Conservation (phyloP, 2,329 filamentous ascomycete species). For the Penicillium vulpinum region DNA sequence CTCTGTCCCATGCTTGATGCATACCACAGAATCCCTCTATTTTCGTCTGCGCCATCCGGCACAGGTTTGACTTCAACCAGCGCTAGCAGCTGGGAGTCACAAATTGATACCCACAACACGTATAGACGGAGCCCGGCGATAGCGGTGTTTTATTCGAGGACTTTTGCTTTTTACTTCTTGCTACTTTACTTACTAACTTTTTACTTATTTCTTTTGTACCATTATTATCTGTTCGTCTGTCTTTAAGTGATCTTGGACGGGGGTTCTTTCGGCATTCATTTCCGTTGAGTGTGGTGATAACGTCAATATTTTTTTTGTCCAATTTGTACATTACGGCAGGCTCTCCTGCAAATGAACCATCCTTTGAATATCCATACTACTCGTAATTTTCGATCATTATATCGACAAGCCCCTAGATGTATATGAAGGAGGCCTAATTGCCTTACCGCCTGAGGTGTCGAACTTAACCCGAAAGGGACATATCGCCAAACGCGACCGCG, state of each 20-base stretch:
- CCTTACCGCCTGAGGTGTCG: constrained; percentile 22
- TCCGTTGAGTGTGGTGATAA: background rate
- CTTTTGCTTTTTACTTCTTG: constrained; percentile 9
- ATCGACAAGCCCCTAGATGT: background rate
- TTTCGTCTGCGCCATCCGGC: background rate
- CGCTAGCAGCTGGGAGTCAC: constrained; percentile 20
- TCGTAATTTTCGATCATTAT: background rate
- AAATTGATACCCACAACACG: constrained; percentile 37
- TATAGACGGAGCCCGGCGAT: constrained; percentile 37
- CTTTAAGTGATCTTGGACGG: background rate
- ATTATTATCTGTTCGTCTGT: constrained; percentile 8
- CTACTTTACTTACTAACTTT: background rate
- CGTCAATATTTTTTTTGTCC: background rate
- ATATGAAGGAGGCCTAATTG: background rate
- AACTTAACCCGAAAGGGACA: constrained; percentile 28
- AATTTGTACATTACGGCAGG: constrained; percentile 3
- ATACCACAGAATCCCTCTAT: background rate
- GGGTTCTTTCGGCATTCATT: background rate
- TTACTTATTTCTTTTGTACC: constrained; percentile 11
- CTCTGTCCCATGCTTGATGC: background rate
- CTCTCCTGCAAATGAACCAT: constrained; percentile 3
- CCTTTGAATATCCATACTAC: background rate
- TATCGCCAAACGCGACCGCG: constrained; percentile 35
- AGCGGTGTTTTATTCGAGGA: constrained; percentile 26
- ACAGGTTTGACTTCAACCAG: constrained; percentile 11